Base-by-base conservation (phyloP, 345 rosid species). In the Ailanthus altissimus region DNA sequence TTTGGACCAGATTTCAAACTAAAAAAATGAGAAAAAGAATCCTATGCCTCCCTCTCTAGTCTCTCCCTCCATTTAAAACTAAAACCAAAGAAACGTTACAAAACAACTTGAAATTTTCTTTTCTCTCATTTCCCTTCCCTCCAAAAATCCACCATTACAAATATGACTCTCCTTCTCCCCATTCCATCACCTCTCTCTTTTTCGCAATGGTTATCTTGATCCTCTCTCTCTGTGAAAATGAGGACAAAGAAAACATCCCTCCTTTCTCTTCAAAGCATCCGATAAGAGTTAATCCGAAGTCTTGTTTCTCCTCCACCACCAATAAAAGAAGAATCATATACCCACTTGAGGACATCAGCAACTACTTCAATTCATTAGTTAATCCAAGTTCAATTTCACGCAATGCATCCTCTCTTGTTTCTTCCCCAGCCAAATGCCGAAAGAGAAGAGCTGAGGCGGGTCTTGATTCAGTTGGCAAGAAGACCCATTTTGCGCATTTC, bases 291-390 rank as follows among this genome's bases (percentile, higher is more conserved):
- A 18, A 28, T 21, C 23, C 68, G 2, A 79, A 51, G 21, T 70
- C 80, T 53, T 46, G 26, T 51, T 49, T 70, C 12, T 46, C 72
- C 8, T 32, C 61, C 23, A 21, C 59, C 59, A 18, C 8, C 71
- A 23, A 38, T 8, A 76, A 72, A 57, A 54, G 74, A 47, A 77
- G 72, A 67, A 10, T 26, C 46, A 79, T 85, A 64, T 69, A 43
- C 13, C 85, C 88, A 46, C 86, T 85, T 38, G 80, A 73, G 51
- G 88, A 87, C 74, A 83, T 85, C 14, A 80, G 86, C 75, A 43
- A 75, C 15, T 72, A 83, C 68, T 25, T 81, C n/a, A 26, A 78
- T 63, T 58, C 58, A 8, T 56, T 45, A 42, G 36, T 69, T 18
- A 0, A 7, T 50, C 57, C 69, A 43, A 38, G 46, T 28, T 53